phyloP scores from a whole-genome alignment of 768 basidiomycete species.

The Lentinula sp. region DNA sequence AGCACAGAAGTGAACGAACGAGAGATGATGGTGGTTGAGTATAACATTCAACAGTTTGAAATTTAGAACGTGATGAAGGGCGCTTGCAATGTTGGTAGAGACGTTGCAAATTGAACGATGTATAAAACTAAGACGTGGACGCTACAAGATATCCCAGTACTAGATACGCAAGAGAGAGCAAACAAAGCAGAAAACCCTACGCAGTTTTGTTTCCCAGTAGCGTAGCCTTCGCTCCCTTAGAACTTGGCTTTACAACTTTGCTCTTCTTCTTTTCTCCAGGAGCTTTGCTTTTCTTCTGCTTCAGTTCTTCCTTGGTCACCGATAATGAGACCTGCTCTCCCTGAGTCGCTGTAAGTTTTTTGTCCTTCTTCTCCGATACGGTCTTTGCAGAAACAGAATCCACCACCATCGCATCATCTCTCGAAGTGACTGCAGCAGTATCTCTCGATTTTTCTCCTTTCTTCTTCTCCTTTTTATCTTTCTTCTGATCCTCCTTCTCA shows the following conservation, averaged over 20 bases:
- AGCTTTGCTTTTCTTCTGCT: slow-evolving; percentile 41
- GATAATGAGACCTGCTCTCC: slow-evolving; percentile 9
- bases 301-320: slow-evolving; percentile 39
- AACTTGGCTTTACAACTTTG: slow-evolving; percentile 26
- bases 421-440: neutral
- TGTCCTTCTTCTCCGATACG: slow-evolving; percentile 4
- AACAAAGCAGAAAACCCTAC: neutral
- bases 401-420: neutral
- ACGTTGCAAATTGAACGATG: too few species aligned
- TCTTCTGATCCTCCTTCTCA: slow-evolving; percentile 4
- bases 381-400: neutral
- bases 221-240: slow-evolving; percentile 48
- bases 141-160: neutral
- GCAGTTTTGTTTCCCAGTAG: slow-evolving; percentile 47
- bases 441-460: slow-evolving; percentile 10
- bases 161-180: neutral
- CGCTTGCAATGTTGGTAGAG: too few species aligned
- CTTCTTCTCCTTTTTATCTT: slow-evolving; percentile 13
- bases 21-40: slow-evolving; percentile 5
- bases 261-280: slow-evolving; percentile 57
- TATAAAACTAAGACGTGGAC: too few species aligned
- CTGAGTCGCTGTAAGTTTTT: neutral
- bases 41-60: neutral
- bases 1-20: neutral
- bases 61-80: too few species aligned